Conservation (phyloP, 2,329 filamentous ascomycete genomes). For the Fusarium tricinctum region DNA sequence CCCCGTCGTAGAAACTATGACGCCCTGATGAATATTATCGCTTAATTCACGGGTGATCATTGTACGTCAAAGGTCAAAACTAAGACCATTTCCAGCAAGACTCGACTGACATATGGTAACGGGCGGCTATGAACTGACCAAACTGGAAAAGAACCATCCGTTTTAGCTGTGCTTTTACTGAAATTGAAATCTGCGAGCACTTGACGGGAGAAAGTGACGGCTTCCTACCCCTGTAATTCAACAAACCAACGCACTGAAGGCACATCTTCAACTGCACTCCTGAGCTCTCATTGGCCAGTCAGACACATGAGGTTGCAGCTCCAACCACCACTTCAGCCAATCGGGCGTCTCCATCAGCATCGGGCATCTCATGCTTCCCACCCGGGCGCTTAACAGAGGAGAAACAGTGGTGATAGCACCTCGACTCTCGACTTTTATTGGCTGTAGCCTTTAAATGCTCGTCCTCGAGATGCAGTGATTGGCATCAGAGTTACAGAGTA, state of each 20-base stretch:
- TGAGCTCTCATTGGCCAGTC: slow-evolving; percentile 46
- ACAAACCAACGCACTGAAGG: slow-evolving; percentile 27
- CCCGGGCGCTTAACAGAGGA: slow-evolving; percentile 53
- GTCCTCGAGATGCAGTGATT: slow-evolving; percentile 36
- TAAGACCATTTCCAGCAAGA: slow-evolving; percentile 33
- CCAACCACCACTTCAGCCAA: slow-evolving; percentile 47
- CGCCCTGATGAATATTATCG: background rate
- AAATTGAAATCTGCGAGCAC: slow-evolving; percentile 33
- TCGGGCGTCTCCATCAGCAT: slow-evolving; percentile 38
- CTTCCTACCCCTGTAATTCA: slow-evolving; percentile 28
- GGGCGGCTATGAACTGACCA: slow-evolving; percentile 38
- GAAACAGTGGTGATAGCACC: slow-evolving; percentile 36
- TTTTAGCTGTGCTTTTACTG: slow-evolving; percentile 18
- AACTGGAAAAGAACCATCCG: slow-evolving; percentile 26
- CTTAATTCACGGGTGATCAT: slow-evolving; percentile 17
- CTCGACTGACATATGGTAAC: slow-evolving; percentile 36
- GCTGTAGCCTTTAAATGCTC: slow-evolving; percentile 25
- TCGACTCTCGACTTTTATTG: slow-evolving; percentile 47
- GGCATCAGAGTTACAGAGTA: slow-evolving; percentile 28
- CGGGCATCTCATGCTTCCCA: slow-evolving; percentile 42
- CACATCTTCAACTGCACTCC: slow-evolving; percentile 36
- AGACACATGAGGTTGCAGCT: slow-evolving; percentile 25
- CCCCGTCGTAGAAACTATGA: background rate
- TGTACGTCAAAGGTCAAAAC: slow-evolving; percentile 3
- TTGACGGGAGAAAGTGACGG: slow-evolving; percentile 23